Evolutionary conservation across 345 rosid species (phyloP).

Genomic region (Eucalyptus virginea): DNA sequence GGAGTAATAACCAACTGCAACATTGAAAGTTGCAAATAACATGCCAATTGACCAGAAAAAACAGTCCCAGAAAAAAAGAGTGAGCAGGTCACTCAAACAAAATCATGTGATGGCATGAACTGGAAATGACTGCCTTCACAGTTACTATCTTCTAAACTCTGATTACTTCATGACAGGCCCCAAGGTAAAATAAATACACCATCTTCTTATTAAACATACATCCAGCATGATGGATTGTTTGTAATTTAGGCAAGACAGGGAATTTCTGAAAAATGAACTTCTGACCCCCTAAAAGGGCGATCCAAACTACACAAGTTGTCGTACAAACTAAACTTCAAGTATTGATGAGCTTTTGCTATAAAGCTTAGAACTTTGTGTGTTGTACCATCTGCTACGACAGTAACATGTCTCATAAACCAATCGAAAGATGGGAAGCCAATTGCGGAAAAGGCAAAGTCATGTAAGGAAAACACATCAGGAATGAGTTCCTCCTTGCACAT

Average conservation of each 20-base stretch:
- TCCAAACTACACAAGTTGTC: neutral
- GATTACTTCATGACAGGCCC: neutral
- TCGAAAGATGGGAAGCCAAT: neutral
- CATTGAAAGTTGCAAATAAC: neutral
- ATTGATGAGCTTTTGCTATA: neutral
- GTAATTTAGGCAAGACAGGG: neutral
- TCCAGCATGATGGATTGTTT: neutral
- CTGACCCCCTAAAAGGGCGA: neutral
- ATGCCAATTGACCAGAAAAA: neutral
- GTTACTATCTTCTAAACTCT: neutral
- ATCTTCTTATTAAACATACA: neutral
- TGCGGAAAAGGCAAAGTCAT: neutral
- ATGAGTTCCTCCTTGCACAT: neutral
- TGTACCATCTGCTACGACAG: too few species aligned
- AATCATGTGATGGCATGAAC: neutral
- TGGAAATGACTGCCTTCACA: neutral
- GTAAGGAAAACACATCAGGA: neutral
- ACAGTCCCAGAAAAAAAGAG: neutral
- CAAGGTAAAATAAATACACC: neutral
- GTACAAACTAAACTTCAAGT: neutral
- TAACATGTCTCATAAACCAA: too few species aligned
- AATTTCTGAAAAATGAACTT: neutral
- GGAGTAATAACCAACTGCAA: constrained; percentile 22
- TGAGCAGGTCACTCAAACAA: neutral
- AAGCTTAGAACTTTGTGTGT: too few species aligned